phyloP scores from a whole-genome alignment of 176 grass and related monocot genomes.

The Musa schizocarpa region DNA sequence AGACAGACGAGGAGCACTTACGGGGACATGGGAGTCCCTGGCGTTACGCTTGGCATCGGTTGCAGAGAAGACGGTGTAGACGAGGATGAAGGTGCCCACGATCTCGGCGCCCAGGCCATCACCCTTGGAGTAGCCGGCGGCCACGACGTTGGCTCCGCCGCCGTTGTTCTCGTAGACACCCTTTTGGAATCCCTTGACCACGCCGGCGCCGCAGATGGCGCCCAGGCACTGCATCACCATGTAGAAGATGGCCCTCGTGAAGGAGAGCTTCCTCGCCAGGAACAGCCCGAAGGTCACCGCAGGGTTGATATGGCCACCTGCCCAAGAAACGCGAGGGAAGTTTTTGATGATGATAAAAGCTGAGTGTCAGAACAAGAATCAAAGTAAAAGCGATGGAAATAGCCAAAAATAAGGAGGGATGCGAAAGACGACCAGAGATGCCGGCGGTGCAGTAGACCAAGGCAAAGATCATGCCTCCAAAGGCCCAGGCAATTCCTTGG shows the following conservation, averaged over 20 bases:
- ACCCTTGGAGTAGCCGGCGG: conserved; percentile 22
- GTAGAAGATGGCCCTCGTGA: background rate
- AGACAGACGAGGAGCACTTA: background rate
- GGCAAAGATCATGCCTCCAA: conserved; percentile 41
- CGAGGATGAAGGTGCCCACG: conserved; percentile 79
- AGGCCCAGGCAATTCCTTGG: conserved; percentile 76
- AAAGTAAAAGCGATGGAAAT: background rate
- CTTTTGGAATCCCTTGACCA: background rate
- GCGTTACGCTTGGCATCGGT: conserved; percentile 7
- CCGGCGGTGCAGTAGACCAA: conserved; percentile 97
- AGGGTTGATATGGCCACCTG: background rate
- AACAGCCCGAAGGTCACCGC: background rate
- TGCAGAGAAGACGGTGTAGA: conserved; percentile 62
- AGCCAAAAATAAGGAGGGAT: background rate
- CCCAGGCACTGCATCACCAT: conserved; percentile 1
- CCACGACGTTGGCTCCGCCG: background rate
- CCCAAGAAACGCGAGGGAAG: background rate
- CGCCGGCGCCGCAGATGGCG: background rate
- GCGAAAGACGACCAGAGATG: conserved; percentile 51
- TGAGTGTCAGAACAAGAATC: background rate
- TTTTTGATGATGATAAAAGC: background rate
- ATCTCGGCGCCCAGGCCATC: conserved; percentile 50
- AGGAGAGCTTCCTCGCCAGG: background rate
- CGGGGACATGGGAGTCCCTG: conserved; percentile 6
- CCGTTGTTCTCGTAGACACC: background rate